Conservation (phyloP, 2,329 filamentous ascomycete genomes). For the Cercospora sojina region DNA sequence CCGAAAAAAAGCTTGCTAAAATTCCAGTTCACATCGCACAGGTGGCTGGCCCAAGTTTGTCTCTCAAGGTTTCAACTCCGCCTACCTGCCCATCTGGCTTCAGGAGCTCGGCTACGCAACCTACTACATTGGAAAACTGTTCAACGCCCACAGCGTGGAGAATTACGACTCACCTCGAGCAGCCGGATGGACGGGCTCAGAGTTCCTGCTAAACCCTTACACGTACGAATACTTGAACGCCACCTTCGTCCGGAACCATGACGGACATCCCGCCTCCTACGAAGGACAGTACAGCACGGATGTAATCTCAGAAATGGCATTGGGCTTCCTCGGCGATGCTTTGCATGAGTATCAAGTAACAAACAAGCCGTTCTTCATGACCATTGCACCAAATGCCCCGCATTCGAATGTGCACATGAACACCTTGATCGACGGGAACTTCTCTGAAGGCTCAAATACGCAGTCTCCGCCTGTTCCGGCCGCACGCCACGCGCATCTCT, state of each 20-base stretch:
- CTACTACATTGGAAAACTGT: conserved; percentile 72
- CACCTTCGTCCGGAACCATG: conserved; percentile 60
- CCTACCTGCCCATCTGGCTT: conserved; percentile 71
- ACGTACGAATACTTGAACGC: conserved; percentile 69
- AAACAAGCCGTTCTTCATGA: conserved; percentile 64
- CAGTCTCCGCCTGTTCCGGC: conserved; percentile 56
- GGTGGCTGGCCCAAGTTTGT: conserved; percentile 67
- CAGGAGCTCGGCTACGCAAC: conserved; percentile 67
- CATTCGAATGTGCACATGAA: conserved; percentile 56
- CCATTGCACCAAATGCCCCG: conserved; percentile 64
- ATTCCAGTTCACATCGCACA: conserved; percentile 12
- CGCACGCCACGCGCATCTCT: conserved; percentile 62
- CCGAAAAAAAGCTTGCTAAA: background rate
- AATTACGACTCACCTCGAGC: conserved; percentile 62
- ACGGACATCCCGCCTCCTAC: conserved; percentile 55
- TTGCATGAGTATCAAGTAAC: conserved; percentile 39
- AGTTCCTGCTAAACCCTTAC: conserved; percentile 54
- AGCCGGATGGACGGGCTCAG: conserved; percentile 59
- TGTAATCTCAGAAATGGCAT: conserved; percentile 58
- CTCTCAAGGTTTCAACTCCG: conserved; percentile 62
- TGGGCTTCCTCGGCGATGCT: conserved; percentile 62
- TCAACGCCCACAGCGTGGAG: conserved; percentile 61
- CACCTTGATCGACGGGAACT: conserved; percentile 37
- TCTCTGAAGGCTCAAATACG: conserved; percentile 28
- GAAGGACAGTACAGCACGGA: conserved; percentile 59